These are phyloP conservation scores for Lodderomyces parapsilosis DNA, from an alignment of 1,139 yeast genomes.

Conservation along the genomic window DNA sequence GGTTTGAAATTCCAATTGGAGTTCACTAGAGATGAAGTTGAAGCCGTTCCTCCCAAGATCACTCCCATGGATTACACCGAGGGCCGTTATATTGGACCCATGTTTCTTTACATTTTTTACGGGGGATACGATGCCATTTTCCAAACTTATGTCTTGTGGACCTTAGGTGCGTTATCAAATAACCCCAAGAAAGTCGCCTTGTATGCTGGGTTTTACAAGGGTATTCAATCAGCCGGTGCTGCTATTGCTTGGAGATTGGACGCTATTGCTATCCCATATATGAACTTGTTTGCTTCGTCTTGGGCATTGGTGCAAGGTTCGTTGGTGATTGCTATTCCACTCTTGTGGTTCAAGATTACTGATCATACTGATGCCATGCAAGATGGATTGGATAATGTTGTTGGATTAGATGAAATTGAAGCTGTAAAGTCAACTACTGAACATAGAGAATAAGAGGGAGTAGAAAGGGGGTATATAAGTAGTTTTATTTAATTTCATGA, in stretches of 20 bases:
- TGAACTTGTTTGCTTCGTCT: conserved; percentile 48
- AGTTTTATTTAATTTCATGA: neutral
- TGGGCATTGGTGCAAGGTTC: conserved; percentile 59
- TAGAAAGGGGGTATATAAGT: neutral
- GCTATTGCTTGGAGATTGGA: conserved; percentile 64
- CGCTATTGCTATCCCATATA: conserved; percentile 40
- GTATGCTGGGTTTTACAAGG: conserved; percentile 63
- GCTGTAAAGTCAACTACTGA: conserved; percentile 20
- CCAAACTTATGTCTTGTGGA: conserved; percentile 58
- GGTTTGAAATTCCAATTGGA: conserved; percentile 52
- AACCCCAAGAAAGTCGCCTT: conserved; percentile 56
- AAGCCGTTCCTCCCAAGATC: conserved; percentile 16
- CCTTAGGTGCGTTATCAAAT: conserved; percentile 58
- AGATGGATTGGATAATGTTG: conserved; percentile 28
- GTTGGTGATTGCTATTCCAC: conserved; percentile 39
- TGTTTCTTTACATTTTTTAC: conserved; percentile 60
- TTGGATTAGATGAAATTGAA: conserved; percentile 27
- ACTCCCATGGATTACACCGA: conserved; percentile 46
- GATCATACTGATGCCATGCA: conserved; percentile 47
- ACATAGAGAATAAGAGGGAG: conserved; percentile 11
- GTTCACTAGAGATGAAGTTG: conserved; percentile 42
- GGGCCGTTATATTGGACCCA: conserved; percentile 51
- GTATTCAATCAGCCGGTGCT: conserved; percentile 63
- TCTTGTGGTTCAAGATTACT: conserved; percentile 40
- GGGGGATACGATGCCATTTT: conserved; percentile 58